These are phyloP conservation scores for Tuber calosporum DNA, from an alignment of 495 filamentous ascomycete genomes.

Conservation along the genomic window DNA sequence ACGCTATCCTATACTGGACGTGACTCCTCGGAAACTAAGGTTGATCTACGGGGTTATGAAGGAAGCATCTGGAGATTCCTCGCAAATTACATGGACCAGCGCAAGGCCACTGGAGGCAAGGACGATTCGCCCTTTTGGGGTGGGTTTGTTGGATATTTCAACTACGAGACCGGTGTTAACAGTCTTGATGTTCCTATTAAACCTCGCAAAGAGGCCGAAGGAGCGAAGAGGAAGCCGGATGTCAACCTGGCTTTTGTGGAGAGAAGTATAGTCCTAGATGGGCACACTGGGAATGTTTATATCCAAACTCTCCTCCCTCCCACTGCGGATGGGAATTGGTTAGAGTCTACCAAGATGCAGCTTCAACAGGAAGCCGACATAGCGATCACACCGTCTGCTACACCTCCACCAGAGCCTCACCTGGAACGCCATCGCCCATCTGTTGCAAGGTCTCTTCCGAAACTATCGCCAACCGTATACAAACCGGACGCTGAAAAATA, in stretches of 20 bases:
- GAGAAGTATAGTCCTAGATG: conserved; percentile 74
- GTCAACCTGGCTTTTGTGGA: conserved; percentile 70
- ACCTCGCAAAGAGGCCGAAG: conserved; percentile 9
- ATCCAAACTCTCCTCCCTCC: conserved; percentile 55
- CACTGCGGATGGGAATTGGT: conserved; percentile 41
- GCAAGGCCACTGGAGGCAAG: conserved; percentile 45
- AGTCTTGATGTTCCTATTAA: conserved; percentile 49
- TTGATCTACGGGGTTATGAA: conserved; percentile 43
- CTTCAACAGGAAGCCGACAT: conserved; percentile 29
- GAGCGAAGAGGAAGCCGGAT: conserved; percentile 50
- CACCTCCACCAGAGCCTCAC: conserved; percentile 22
- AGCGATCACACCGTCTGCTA: conserved; percentile 25
- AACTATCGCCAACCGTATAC: conserved; percentile 46
- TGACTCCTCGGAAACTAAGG: conserved; percentile 27
- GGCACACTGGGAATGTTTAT: conserved; percentile 53
- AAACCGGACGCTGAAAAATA: conserved; percentile 42
- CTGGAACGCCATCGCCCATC: conserved; percentile 40
- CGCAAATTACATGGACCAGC: conserved; percentile 53
- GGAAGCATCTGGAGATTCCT: conserved; percentile 52
- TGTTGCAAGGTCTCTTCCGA: conserved; percentile 47
- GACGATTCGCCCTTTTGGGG: conserved; percentile 65
- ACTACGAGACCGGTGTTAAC: conserved; percentile 75
- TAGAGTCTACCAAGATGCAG: conserved; percentile 22
- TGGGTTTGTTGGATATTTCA: conserved; percentile 81
- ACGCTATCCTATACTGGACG: conserved; percentile 21